Evolutionary conservation across 345 rosid genomes (phyloP), one percentile per base, ranked within the genome.

Genomic region (Corymbia maculata): DNA sequence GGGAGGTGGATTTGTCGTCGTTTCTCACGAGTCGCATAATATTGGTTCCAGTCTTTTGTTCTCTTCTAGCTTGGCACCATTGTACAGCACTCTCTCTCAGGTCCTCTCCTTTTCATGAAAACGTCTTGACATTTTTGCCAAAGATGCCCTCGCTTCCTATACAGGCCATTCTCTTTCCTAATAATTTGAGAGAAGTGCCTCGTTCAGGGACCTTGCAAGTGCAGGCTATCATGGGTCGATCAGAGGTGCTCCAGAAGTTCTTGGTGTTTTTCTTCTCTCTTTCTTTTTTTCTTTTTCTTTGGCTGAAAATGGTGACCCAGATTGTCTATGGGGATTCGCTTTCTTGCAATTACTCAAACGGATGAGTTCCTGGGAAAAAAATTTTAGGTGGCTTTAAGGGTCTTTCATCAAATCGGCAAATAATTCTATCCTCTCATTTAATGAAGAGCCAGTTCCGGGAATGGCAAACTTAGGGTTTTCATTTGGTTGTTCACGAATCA

Each of bases 21-120:
- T 88, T 87, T 91, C 87, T 91, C 95, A 92, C 89, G 92, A 89
- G 91, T 90, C 90, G 91, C 90, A 87, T 89, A 88, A 75, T 75
- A 44, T 75, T 87, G 92, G 30, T 52, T 32, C 47, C 87, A 85
- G 87, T 75, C 10, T 85, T 85, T 85, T 85, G 87, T 85, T 85
- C 61, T 85, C 47, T 85, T 85, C 45, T 52, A 55, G 61, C 26
- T 85, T 85, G 87, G 87, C 87, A 52, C 42, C 87, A 85, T 85
- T 85, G 64, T 85, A 24, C 87, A 19, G 14, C 82, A 36, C 82
- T 75, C 82, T 75, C 61, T 47, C 45, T 19, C 64, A 52, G 64
- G 87, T 85, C 87, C 87, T 85, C 82, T 75, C 87, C 87, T 85
- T 85, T 85, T 85, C 87, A 85, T 85, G 87, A 85, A 85, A 52